These are phyloP conservation scores for Lipomyces mesembrius DNA, from an alignment of 805 yeast genomes.

Conservation along the genomic window DNA sequence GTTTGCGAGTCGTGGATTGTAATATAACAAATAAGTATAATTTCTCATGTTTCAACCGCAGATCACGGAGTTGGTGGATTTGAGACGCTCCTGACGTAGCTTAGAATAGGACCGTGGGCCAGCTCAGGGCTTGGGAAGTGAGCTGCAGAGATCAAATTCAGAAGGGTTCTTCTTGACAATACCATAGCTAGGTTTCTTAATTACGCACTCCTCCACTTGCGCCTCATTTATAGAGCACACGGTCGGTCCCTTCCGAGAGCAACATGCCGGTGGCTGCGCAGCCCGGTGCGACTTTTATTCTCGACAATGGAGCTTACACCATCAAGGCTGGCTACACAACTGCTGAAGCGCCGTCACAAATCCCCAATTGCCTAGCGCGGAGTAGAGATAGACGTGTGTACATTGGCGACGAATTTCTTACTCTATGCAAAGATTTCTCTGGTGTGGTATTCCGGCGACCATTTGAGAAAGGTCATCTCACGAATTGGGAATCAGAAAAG, in stretches of 20 bases:
- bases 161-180: not conserved
- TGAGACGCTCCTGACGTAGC: not conserved
- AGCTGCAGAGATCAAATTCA: not conserved
- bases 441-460: constrained; percentile 80
- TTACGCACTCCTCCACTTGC: not conserved
- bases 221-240: not conserved
- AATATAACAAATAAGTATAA: not conserved
- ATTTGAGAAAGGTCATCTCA: constrained; percentile 82
- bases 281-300: constrained; percentile 50
- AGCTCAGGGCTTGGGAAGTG: not conserved
- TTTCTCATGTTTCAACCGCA: not conserved
- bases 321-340: constrained; percentile 65
- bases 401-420: constrained; percentile 67
- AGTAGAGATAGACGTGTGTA: constrained; percentile 76
- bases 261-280: constrained; percentile 15
- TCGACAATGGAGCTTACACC: constrained; percentile 90
- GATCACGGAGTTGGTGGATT: not conserved
- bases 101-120: no score
- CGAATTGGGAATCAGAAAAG: constrained; percentile 89
- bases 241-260: not conserved
- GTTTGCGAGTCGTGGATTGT: not conserved
- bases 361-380: constrained; percentile 72
- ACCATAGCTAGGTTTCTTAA: not conserved
- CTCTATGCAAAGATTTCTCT: constrained; percentile 69
- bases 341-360: constrained; percentile 44